These are phyloP conservation scores for Acer yangbiense DNA, from an alignment of 345 rosid genomes.

Conservation along the genomic window DNA sequence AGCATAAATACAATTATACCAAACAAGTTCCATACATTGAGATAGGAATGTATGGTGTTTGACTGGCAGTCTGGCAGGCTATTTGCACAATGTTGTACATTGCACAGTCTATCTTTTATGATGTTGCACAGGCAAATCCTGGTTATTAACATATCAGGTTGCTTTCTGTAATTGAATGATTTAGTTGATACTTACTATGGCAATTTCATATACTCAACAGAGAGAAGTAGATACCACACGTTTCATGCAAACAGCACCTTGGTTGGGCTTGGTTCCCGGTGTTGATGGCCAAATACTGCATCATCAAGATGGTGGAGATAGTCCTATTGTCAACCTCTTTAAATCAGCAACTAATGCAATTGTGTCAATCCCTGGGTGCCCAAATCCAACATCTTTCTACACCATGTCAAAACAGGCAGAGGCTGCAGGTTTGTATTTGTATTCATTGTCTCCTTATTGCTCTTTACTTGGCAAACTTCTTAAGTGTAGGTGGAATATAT, in stretches of 20 bases:
- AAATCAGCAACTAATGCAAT: slow-evolving; percentile 80
- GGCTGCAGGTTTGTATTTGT: slow-evolving; percentile 76
- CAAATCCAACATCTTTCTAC: slow-evolving; percentile 79
- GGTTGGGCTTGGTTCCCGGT: slow-evolving; percentile 87
- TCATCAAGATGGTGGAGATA: slow-evolving; percentile 80
- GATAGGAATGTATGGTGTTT: not conserved
- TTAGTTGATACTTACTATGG: slow-evolving; percentile 27
- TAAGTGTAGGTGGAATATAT: not conserved
- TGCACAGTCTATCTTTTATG: not conserved
- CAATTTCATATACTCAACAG: slow-evolving; percentile 42
- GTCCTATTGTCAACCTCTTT: slow-evolving; percentile 88
- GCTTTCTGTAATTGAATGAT: slow-evolving; percentile 16
- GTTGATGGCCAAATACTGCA: slow-evolving; percentile 85
- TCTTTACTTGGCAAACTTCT: slow-evolving; percentile 8
- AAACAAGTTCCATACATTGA: not conserved
- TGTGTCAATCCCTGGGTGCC: slow-evolving; percentile 74
- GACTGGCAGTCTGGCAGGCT: not conserved
- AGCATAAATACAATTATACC: not conserved
- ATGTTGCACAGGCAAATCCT: slow-evolving; percentile 8
- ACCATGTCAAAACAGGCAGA: slow-evolving; percentile 98
- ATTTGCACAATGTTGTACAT: not conserved
- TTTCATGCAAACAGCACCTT: slow-evolving; percentile 96
- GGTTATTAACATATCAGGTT: slow-evolving; percentile 11
- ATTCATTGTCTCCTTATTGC: slow-evolving; percentile 5
- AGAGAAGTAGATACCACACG: slow-evolving; percentile 83